Evolutionary conservation across 2,329 filamentous ascomycete species (phyloP).

Genomic region (Aspergillus viridinutans): DNA sequence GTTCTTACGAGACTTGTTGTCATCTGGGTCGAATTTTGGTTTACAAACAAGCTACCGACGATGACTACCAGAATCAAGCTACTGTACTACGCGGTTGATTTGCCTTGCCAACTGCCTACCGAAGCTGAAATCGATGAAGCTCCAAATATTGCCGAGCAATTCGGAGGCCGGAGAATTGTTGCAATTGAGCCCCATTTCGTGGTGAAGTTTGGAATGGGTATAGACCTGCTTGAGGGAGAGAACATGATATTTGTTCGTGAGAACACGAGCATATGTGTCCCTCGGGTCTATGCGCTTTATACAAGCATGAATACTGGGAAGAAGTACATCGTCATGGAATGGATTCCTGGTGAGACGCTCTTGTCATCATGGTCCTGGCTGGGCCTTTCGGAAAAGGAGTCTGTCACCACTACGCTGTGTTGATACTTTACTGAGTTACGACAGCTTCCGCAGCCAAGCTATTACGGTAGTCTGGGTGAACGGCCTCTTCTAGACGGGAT

Average conservation of each 20-base stretch:
- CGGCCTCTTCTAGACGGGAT: conserved; percentile 21
- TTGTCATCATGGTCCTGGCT: conserved; percentile 18
- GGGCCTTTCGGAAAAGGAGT: conserved; percentile 17
- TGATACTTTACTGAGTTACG: conserved; percentile 21
- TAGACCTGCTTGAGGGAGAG: conserved; percentile 27
- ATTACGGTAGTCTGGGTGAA: conserved; percentile 24
- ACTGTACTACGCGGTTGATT: too few relatives aligned
- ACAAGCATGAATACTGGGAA: conserved; percentile 12
- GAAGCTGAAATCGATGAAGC: too few relatives aligned
- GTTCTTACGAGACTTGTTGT: too few relatives aligned
- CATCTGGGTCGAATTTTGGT: too few relatives aligned
- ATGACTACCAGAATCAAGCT: too few relatives aligned
- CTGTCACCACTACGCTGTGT: conserved; percentile 16
- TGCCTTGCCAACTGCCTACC: too few relatives aligned
- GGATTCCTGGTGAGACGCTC: conserved; percentile 22
- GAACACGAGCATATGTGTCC: conserved; percentile 23
- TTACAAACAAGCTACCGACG: too few relatives aligned
- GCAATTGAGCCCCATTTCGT: neutral
- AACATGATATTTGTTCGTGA: conserved; percentile 30
- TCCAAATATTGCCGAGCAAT: too few relatives aligned
- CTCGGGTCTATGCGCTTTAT: conserved; percentile 31
- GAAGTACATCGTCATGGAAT: conserved; percentile 32
- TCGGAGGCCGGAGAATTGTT: too few relatives aligned
- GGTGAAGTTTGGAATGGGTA: conserved; percentile 15
- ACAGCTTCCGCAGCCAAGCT: conserved; percentile 19